phyloP scores from a whole-genome alignment of 2,329 filamentous ascomycete genomes.

The Apiospora kogelbergensis region DNA sequence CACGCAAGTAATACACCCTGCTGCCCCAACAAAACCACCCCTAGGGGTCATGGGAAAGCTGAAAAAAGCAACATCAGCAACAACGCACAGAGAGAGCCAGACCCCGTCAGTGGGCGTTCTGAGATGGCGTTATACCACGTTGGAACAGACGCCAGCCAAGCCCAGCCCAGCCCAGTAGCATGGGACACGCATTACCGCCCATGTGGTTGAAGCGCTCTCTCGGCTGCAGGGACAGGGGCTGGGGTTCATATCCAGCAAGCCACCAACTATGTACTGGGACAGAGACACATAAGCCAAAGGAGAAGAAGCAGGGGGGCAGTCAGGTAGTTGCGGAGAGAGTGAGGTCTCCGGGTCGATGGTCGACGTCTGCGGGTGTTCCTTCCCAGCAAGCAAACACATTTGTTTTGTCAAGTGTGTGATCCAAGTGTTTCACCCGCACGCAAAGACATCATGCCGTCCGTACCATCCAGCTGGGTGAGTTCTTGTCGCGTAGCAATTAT shows the following conservation, averaged over 20 bases:
- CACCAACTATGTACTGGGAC: neutral
- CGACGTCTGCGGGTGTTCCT: neutral
- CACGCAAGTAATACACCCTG: neutral
- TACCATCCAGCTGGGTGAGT: neutral
- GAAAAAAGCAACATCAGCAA: neutral
- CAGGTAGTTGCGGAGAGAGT: neutral
- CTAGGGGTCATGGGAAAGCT: neutral
- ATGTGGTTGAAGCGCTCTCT: neutral
- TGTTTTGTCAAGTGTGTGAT: neutral
- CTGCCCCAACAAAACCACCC: neutral
- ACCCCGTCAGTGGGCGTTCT: neutral
- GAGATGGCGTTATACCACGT: neutral
- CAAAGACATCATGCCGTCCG: neutral
- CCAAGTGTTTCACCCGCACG: neutral
- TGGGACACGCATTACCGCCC: neutral
- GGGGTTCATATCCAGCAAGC: neutral
- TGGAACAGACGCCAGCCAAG: neutral
- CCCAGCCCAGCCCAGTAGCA: neutral
- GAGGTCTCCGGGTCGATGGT: neutral
- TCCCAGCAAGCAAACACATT: neutral
- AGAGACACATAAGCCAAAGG: neutral
- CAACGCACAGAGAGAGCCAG: neutral
- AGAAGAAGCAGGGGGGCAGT: neutral
- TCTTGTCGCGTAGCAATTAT: neutral
- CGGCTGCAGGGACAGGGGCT: neutral